Evolutionary conservation across 805 yeast genomes (phyloP), one percentile per base, ranked within the genome.

Genomic region (Lipomyces mesembrius): DNA sequence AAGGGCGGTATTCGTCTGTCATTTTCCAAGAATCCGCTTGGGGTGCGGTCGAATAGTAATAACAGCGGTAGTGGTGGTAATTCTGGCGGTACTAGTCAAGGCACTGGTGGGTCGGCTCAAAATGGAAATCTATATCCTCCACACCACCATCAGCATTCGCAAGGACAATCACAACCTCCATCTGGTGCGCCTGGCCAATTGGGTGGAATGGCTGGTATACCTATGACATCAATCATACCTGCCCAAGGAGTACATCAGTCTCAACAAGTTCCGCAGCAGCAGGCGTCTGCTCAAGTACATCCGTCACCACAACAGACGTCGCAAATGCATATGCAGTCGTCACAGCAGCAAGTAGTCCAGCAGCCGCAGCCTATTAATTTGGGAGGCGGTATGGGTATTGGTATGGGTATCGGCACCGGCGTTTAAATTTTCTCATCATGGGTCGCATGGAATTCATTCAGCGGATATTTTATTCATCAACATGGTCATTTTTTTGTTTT

Each of bases 1-100:
- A 95, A 95, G 77, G 98, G 98, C 51, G 99, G 99, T 34, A 94
- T 95, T 63, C 84, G 99, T 67, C 83, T 95, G 67, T 90, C 97
- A 62, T 95, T 93, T 76, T 91, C 97, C 56, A 95, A 95, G 79
- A 95, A 95, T 77, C 99, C 99, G 25, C 84, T 95, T 72, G 99
- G 99, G 53, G 99, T 95, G 2, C 86, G 99, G 73, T 96, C 97
- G 3, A 85, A 82, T 56, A 71, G 78, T 82, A 76, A 78, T 39
- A 62, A 52, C 37, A 43, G 61, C 74, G 78, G 79, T 52, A 79
- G 79, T 51, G 75, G 72, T 20, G 64, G 62, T 9, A 74, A 35
- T 72, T 63, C 62, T 72, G 71, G 54, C 37, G 64, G 57, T 20
- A 12, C 46, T 20, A 11, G 59, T 58, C 39, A 57, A 54, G 12